Evolutionary conservation across 345 rosid genomes (phyloP).

Genomic region (Gossypium sturtianum): DNA sequence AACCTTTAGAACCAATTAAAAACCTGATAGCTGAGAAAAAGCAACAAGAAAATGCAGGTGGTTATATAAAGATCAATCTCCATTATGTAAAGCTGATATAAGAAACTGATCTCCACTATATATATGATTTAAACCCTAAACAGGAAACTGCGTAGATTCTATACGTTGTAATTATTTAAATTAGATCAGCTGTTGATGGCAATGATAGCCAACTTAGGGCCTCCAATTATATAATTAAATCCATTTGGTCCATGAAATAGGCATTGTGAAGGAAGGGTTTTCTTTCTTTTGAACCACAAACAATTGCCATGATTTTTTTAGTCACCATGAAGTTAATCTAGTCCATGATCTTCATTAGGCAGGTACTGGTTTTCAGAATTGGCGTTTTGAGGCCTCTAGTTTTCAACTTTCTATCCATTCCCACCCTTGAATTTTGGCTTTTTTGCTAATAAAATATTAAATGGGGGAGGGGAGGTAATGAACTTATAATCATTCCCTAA

Average conservation of each 20-base stretch:
- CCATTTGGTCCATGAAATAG: not conserved
- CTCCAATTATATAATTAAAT: not conserved
- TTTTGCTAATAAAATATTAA: constrained; percentile 11
- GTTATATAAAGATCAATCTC: constrained; percentile 6
- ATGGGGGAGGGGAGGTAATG: not conserved
- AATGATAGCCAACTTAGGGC: constrained; percentile 2
- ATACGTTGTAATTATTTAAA: constrained; percentile 8
- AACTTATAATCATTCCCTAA: constrained; percentile 20
- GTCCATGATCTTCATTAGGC: constrained; percentile 10
- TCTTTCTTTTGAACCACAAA: not conserved
- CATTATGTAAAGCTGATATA: constrained; percentile 16
- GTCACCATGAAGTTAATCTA: not conserved
- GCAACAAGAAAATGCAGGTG: constrained; percentile 7
- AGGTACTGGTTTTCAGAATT: constrained; percentile 1
- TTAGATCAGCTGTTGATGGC: not conserved
- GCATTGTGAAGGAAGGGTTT: not conserved
- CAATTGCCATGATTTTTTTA: not conserved
- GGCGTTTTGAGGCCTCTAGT: not conserved
- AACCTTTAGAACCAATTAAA: not conserved
- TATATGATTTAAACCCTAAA: constrained; percentile 7
- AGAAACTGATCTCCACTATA: constrained; percentile 9
- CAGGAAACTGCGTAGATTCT: constrained; percentile 16
- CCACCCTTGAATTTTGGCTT: constrained; percentile 37
- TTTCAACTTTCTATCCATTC: constrained; percentile 20
- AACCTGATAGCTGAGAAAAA: not conserved